Base-by-base conservation (phyloP, 495 filamentous ascomycete genomes). In the Aspergillus ostianus region DNA sequence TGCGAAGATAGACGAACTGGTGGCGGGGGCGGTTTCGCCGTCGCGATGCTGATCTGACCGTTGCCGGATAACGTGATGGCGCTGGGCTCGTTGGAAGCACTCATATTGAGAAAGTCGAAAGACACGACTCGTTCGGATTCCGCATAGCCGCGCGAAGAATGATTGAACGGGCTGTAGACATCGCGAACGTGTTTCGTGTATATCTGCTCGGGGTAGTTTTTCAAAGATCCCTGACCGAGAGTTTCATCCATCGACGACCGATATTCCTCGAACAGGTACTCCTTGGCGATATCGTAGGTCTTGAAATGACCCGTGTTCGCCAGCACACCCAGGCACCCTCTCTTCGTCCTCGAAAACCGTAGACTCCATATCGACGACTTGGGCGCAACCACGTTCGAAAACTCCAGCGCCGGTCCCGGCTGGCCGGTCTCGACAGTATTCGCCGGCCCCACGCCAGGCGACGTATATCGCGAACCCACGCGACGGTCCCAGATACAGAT, bases 401-500 rank as follows among this genome's bases (percentile, higher is more conserved):
- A 78, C 51, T 89, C 85, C 9, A 97, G 78, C 6, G 89, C 86
- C 13, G 84, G 55, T 2, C 74, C 77, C 4, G 72, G 60, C 57
- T 79, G 79, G 32, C 68, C 70, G 2, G 68, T 61, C 17, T 75
- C 75, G 6, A 70, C 49, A 12, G 45, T 63, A n/a, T 60, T 71
- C 3, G 76, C 58, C n/a, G 73, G 67, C 9, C 76, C 77, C 12
- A 78, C 62, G 12, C 70, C 71, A 15, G 78, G 64, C 10, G 73
- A 72, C 21, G 74, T 70, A 15, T 75, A 72, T 15, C 84, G 81
- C 30, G 77, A 67, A 9, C 85, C 82, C 50, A 85, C 86, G 15
- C 94, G 87, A 18, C 87, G 84, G 71, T 98, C 94, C 94, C 94
- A 98, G 17, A 98, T 81, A 61, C 88, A 90, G 55, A 98, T 82